Conservation (phyloP, 2,329 filamentous ascomycete species). For the Chrysoporthe cubensis region DNA sequence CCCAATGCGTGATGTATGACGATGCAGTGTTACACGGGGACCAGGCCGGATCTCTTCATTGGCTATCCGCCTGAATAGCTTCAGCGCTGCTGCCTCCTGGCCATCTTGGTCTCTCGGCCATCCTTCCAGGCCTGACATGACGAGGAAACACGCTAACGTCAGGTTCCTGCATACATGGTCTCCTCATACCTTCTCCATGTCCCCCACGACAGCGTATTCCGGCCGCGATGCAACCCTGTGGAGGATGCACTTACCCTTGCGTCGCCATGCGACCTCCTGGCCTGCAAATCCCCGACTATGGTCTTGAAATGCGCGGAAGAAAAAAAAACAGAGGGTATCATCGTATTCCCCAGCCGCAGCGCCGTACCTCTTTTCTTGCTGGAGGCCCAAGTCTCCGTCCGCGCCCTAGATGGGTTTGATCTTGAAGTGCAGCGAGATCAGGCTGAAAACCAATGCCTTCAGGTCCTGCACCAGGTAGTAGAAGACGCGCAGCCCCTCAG, state of each 20-base stretch:
- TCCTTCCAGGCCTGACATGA: not conserved
- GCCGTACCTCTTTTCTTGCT: not conserved
- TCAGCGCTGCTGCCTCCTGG: not conserved
- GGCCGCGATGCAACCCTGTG: not conserved
- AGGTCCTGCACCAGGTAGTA: conserved; percentile 98
- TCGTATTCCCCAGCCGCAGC: not conserved
- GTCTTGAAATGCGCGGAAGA: conserved; percentile 3
- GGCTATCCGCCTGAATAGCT: not conserved
- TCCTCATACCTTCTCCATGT: not conserved
- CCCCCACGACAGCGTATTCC: not conserved
- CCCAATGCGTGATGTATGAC: not conserved
- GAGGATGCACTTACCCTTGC: not conserved
- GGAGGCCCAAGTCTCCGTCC: not conserved
- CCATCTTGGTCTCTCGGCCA: not conserved
- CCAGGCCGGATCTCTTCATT: not conserved
- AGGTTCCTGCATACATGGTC: not conserved
- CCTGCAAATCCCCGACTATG: not conserved
- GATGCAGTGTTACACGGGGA: not conserved
- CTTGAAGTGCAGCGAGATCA: conserved; percentile 98
- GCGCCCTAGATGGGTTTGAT: conserved; percentile 72
- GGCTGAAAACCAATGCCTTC: conserved; percentile 93
- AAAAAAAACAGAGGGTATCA: conserved; percentile 24
- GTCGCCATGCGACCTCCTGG: not conserved
- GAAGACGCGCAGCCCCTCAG: conserved; percentile 93
- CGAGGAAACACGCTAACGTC: not conserved